These are phyloP conservation scores for Leishmania amazonensis DNA, from an alignment of 208 protist species.

Conservation along the genomic window DNA sequence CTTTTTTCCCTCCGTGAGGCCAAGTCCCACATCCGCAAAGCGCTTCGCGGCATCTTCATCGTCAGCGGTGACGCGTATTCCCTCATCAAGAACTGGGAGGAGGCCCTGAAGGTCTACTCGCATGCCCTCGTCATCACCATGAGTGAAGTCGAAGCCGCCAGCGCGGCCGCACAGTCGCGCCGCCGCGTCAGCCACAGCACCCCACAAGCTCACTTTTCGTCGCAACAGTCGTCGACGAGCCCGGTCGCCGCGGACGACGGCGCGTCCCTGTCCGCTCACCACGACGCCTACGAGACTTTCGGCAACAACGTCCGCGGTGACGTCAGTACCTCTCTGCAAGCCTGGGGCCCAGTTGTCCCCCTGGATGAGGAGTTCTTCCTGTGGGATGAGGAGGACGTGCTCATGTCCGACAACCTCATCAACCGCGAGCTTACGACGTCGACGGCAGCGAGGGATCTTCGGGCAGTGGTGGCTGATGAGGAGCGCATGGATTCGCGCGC, in stretches of 20 bases:
- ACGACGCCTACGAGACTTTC: neutral
- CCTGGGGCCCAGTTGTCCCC: constrained; percentile 34
- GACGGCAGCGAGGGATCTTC: constrained; percentile 38
- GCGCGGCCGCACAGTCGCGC: constrained; percentile 17
- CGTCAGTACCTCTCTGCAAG: constrained; percentile 7
- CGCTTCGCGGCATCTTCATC: constrained; percentile 62
- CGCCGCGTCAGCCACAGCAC: constrained; percentile 11
- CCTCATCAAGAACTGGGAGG: constrained; percentile 66
- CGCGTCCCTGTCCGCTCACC: neutral
- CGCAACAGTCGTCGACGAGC: constrained; percentile 7
- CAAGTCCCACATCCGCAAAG: constrained; percentile 52
- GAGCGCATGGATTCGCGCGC: constrained; percentile 54
- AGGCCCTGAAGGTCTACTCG: constrained; percentile 81
- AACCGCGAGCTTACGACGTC: constrained; percentile 31
- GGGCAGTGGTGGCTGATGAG: constrained; percentile 52
- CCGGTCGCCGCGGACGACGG: constrained; percentile 4
- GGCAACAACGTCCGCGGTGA: neutral
- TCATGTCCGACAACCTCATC: constrained; percentile 30
- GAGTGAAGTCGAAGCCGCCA: constrained; percentile 49
- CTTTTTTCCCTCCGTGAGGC: constrained; percentile 54
- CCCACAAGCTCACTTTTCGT: neutral
- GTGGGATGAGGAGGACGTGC: constrained; percentile 40
- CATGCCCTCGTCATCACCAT: constrained; percentile 69
- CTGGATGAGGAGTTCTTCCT: constrained; percentile 39
- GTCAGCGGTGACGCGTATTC: constrained; percentile 70